A percentile compares a stretch with the other conserved stretches of the same genome.
phyloP scores from a whole-genome alignment of 176 grass and related monocot species.

The Hordeum vulgare region MorexV3_pseudomolecules_assembly NC_058522.1:457060993-457061492 shows the following conservation, averaged over 20 bases:
- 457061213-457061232: conserved; percentile 6
- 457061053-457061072: background rate
- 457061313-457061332: conserved; percentile 45
- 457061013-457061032: background rate
- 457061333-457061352: conserved; percentile 17
- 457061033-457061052: too few relatives aligned
- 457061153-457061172: background rate
- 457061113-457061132: background rate
- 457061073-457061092: background rate
- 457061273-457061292: background rate
- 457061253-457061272: conserved; percentile 15
- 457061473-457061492: too few relatives aligned
- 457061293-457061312: conserved; percentile 18
- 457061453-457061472: background rate
- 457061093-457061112: background rate
- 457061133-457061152: background rate
- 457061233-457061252: conserved; percentile 9
- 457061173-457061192: background rate
- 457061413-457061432: background rate
- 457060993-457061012: background rate
- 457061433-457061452: background rate
- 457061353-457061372: background rate
- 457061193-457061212: conserved; percentile 11
- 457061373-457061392: background rate
- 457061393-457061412: background rate